Percentiles rank a stretch among this genome's conserved stretches.
phyloP scores from a whole-genome alignment of 2,329 filamentous ascomycete species.

The Ascomycota sp. region DNA sequence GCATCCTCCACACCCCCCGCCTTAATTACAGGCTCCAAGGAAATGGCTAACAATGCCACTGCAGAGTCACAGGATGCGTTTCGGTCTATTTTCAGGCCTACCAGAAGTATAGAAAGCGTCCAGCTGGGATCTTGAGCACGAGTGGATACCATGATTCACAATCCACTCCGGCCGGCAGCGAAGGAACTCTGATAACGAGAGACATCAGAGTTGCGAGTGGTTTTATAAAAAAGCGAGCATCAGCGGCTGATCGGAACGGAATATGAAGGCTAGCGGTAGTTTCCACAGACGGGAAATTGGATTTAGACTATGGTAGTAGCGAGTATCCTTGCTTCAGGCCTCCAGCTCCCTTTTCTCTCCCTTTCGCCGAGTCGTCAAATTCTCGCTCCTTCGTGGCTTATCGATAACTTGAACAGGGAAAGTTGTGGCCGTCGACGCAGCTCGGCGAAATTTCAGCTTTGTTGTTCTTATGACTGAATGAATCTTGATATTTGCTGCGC shows the following conservation, averaged over 20 bases:
- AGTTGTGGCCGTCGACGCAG: too few relatives aligned
- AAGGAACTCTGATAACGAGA: background rate
- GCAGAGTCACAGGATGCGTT: slow-evolving; percentile 59
- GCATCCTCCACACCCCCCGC: background rate
- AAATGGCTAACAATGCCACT: slow-evolving; percentile 6
- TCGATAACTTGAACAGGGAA: too few relatives aligned
- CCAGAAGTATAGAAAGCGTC: slow-evolving; percentile 32
- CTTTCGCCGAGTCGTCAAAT: too few relatives aligned
- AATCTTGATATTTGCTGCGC: too few relatives aligned
- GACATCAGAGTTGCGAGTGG: slow-evolving; percentile 3
- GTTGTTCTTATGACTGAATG: too few relatives aligned
- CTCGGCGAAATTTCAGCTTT: too few relatives aligned
- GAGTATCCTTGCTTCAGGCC: too few relatives aligned
- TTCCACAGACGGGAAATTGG: slow-evolving; percentile 7
- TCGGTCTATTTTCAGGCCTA: slow-evolving; percentile 50
- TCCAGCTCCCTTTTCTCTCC: too few relatives aligned
- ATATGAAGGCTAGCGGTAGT: slow-evolving; percentile 10
- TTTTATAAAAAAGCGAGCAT: slow-evolving; percentile 16
- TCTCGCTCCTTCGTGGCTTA: too few relatives aligned
- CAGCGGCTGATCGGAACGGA: slow-evolving; percentile 6
- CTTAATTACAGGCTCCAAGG: background rate
- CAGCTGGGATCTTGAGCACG: slow-evolving; percentile 1
- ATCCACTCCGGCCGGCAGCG: slow-evolving; percentile 1
- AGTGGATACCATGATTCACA: background rate
- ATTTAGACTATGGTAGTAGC: slow-evolving; percentile 4